These are phyloP conservation scores for Aspergillus transmontanensis DNA, from an alignment of 2,329 filamentous ascomycete species.

Conservation along the genomic window DNA sequence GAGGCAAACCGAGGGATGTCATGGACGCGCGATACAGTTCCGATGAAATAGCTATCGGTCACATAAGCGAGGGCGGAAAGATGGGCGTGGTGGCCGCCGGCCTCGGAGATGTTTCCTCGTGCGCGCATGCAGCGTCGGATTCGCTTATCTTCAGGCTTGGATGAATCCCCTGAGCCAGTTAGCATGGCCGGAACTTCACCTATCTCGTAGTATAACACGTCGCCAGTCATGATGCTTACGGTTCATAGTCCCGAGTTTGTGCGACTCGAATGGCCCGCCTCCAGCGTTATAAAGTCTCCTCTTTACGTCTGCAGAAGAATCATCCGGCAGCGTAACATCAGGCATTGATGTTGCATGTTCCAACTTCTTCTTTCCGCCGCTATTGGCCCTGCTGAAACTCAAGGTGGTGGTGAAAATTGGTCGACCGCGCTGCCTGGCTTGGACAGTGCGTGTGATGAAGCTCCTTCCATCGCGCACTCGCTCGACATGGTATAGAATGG, in stretches of 20 bases:
- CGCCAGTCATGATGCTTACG: slow-evolving; percentile 35
- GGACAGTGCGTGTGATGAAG: slow-evolving; percentile 92
- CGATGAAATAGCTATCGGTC: slow-evolving; percentile 90
- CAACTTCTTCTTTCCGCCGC: slow-evolving; percentile 56
- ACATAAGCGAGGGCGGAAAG: slow-evolving; percentile 89
- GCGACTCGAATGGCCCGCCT: slow-evolving; percentile 60
- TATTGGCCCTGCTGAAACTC: slow-evolving; percentile 73
- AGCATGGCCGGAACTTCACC: neutral
- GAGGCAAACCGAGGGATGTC: slow-evolving; percentile 73
- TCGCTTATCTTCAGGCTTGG: slow-evolving; percentile 66
- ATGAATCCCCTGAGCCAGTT: slow-evolving; percentile 36
- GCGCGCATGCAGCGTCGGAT: slow-evolving; percentile 58
- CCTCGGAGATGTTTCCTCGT: slow-evolving; percentile 68
- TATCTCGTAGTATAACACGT: neutral
- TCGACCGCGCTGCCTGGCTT: slow-evolving; percentile 82
- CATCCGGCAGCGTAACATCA: slow-evolving; percentile 48
- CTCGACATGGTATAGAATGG: slow-evolving; percentile 94
- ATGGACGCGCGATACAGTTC: slow-evolving; percentile 80
- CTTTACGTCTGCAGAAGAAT: slow-evolving; percentile 29
- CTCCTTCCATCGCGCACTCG: slow-evolving; percentile 86
- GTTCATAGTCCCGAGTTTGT: slow-evolving; percentile 60
- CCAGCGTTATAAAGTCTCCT: slow-evolving; percentile 31
- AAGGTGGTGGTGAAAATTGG: slow-evolving; percentile 96
- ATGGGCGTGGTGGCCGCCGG: slow-evolving; percentile 77
- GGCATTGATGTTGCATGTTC: slow-evolving; percentile 68